A percentile compares a stretch with the other conserved stretches of the same genome.
Evolutionary conservation across 148 eudicot species (phyloP).

Genomic region (Rhododendron mucronatum): DNA sequence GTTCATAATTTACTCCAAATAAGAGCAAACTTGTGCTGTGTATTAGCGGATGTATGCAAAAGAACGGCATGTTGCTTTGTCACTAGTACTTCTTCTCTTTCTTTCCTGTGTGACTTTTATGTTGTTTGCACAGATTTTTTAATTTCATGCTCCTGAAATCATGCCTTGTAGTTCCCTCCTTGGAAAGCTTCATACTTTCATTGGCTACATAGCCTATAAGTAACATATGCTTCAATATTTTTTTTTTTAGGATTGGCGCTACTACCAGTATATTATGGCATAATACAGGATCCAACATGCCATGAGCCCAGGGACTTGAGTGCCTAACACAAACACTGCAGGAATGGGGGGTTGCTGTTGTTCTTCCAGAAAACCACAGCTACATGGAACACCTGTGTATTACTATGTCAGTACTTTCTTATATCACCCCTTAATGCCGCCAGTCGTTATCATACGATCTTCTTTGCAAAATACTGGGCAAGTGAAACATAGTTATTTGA

Average conservation of each 20-base stretch:
- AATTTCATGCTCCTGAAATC: background rate
- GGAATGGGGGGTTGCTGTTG: conserved; percentile 85
- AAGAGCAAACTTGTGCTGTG: background rate
- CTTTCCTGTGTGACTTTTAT: background rate
- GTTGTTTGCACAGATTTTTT: background rate
- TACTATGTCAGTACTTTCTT: conserved; percentile 63
- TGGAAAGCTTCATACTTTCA: background rate
- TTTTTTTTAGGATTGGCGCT: background rate
- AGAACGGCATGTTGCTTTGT: background rate
- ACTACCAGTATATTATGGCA: background rate
- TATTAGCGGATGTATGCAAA: background rate
- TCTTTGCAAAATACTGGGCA: background rate
- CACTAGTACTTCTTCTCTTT: background rate
- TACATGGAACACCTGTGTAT: conserved; percentile 76
- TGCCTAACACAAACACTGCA: conserved; percentile 11
- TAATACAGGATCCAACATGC: background rate
- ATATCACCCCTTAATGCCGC: background rate
- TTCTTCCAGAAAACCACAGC: conserved; percentile 62
- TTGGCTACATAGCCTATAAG: background rate
- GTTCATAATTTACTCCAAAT: background rate
- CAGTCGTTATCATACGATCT: background rate
- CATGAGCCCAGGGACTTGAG: background rate
- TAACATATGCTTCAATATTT: background rate
- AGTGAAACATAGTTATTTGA: background rate
- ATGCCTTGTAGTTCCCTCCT: background rate